Evolutionary conservation across 805 yeast genomes (phyloP).

Genomic region (Yarrowia osloensis): DNA sequence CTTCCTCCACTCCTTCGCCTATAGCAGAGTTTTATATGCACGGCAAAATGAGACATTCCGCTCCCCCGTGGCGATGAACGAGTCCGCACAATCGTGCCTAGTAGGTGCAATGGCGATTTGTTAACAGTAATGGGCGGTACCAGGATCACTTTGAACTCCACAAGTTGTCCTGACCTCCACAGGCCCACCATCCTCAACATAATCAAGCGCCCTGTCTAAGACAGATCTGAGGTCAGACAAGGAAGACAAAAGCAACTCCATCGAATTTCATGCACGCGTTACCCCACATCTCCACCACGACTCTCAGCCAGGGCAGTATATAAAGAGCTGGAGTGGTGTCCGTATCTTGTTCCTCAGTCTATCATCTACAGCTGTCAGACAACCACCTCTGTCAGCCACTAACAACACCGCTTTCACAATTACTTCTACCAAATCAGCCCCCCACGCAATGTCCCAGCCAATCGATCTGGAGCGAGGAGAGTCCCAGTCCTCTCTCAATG

Average conservation of each 20-base stretch:
- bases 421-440: not conserved
- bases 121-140: no score
- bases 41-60: slow-evolving; percentile 5
- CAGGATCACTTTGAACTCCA: not conserved
- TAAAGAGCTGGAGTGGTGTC: not conserved
- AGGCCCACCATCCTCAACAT: not conserved
- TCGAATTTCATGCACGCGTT: slow-evolving; percentile 9
- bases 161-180: not conserved
- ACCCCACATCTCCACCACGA: slow-evolving; percentile 6
- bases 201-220: not conserved
- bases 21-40: slow-evolving; percentile 2
- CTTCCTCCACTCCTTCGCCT: not conserved
- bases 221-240: not conserved
- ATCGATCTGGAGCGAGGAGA: slow-evolving; percentile 25
- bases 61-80: not conserved
- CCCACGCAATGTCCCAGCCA: not conserved
- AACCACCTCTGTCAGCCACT: not conserved
- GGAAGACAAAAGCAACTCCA: slow-evolving; percentile 2
- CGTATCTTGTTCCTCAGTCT: not conserved
- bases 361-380: not conserved
- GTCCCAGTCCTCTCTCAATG: slow-evolving; percentile 4
- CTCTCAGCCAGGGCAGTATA: not conserved
- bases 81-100: not conserved
- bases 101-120: not conserved
- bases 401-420: not conserved